phyloP scores from a whole-genome alignment of 257 asterid species.

The Henckelia pumila region DNA sequence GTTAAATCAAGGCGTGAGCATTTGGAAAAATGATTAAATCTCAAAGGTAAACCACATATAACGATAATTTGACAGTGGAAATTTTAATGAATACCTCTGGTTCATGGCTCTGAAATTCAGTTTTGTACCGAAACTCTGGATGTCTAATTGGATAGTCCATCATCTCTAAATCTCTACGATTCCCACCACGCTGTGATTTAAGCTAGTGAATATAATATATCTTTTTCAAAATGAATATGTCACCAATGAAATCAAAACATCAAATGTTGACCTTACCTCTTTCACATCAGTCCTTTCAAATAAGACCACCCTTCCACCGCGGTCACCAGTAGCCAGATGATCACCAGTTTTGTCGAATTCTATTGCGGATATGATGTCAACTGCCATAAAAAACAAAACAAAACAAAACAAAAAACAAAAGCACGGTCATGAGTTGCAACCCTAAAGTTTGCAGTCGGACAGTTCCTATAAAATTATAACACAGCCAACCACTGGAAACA shows the following conservation, averaged over 20 bases:
- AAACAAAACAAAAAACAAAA: not conserved
- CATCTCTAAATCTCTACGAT: constrained; percentile 68
- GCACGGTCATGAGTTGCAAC: not conserved
- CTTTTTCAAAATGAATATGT: constrained; percentile 15
- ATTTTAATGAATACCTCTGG: constrained; percentile 64
- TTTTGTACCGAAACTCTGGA: constrained; percentile 85
- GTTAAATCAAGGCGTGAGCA: constrained; percentile 12
- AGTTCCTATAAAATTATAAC: not conserved
- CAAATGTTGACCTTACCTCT: constrained; percentile 34
- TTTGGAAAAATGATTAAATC: constrained; percentile 3
- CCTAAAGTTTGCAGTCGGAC: not conserved
- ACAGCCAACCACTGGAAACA: not conserved
- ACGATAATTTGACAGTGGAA: constrained; percentile 14
- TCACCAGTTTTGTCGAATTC: constrained; percentile 63
- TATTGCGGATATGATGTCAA: constrained; percentile 30
- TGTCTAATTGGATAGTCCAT: constrained; percentile 60
- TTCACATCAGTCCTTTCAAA: constrained; percentile 55
- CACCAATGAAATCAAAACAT: not conserved
- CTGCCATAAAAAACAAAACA: not conserved
- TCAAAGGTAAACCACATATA: not conserved
- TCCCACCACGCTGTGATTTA: constrained; percentile 52
- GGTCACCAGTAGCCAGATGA: constrained; percentile 68
- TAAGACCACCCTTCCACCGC: constrained; percentile 65
- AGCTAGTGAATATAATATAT: constrained; percentile 20
- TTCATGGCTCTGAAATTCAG: constrained; percentile 93